phyloP scores from a whole-genome alignment of 768 basidiomycete species.

The Leccinum fibrillosum region DNA sequence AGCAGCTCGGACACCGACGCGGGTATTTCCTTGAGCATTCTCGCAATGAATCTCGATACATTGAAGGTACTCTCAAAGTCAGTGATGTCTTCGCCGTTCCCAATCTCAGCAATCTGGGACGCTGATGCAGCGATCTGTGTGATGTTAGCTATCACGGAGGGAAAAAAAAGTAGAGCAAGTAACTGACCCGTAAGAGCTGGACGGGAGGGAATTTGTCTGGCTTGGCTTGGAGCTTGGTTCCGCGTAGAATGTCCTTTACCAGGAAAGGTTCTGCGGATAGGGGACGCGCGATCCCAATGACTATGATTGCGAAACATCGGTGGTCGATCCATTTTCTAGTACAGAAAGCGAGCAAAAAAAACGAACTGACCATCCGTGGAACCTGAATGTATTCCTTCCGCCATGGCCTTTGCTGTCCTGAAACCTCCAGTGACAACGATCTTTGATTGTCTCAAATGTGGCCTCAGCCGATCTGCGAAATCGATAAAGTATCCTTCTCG shows the following conservation, averaged over 20 bases:
- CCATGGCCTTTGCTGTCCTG: constrained; percentile 27
- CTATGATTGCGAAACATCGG: constrained; percentile 10
- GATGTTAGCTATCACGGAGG: not conserved
- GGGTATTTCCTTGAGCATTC: constrained; percentile 30
- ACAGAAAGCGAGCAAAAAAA: not conserved
- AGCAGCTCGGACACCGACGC: constrained; percentile 31
- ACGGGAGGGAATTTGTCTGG: constrained; percentile 36
- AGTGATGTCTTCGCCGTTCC: constrained; percentile 33
- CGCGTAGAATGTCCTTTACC: constrained; percentile 27
- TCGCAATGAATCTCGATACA: constrained; percentile 30
- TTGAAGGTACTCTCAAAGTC: constrained; percentile 31
- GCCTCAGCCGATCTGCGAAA: constrained; percentile 28
- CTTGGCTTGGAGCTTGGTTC: constrained; percentile 22
- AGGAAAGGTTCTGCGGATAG: constrained; percentile 30
- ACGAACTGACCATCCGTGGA: constrained; percentile 26
- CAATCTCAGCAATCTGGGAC: constrained; percentile 32
- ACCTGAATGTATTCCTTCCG: constrained; percentile 22
- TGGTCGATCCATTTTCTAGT: not conserved
- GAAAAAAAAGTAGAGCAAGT: not conserved
- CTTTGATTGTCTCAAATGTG: constrained; percentile 23
- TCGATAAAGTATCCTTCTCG: constrained; percentile 32
- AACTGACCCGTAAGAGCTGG: constrained; percentile 30
- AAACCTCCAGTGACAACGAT: constrained; percentile 33
- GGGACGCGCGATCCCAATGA: constrained; percentile 31
- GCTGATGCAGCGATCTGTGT: constrained; percentile 30